Percentiles rank a stretch among this genome's conserved stretches.
Evolutionary conservation across 345 rosid species (phyloP).

Genomic region (Citrus mangshanensis): DNA sequence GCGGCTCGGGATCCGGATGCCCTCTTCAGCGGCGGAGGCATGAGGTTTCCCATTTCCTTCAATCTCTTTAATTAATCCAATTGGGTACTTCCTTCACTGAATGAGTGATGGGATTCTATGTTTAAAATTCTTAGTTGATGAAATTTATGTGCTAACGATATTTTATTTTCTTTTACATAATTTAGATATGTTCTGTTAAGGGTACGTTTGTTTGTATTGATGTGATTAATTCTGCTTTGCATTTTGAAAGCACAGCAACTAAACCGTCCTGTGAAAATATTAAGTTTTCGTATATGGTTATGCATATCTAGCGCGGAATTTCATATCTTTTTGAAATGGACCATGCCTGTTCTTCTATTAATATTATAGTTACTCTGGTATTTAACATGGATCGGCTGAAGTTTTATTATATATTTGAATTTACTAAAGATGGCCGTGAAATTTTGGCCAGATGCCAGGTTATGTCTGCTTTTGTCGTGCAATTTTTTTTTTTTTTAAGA

Average conservation of each 20-base stretch:
- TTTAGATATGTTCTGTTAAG: background rate
- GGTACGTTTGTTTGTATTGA: background rate
- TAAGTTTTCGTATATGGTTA: background rate
- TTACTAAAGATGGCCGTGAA: background rate
- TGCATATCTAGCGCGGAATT: background rate
- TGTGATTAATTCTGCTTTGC: background rate
- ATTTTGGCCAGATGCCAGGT: background rate
- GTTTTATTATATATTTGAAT: background rate
- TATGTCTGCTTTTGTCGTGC: background rate
- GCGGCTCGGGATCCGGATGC: constrained; percentile 28
- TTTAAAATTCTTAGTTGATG: background rate
- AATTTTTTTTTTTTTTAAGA: background rate
- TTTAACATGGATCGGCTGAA: background rate
- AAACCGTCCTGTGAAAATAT: background rate
- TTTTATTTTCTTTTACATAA: too few species aligned
- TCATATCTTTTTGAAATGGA: too few species aligned
- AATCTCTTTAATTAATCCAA: background rate
- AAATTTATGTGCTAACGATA: background rate
- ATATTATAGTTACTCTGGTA: background rate
- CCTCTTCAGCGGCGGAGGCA: constrained; percentile 49
- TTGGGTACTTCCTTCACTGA: background rate
- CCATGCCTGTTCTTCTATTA: background rate
- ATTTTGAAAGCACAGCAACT: background rate
- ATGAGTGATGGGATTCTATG: background rate
- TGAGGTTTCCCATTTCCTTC: constrained; percentile 29